A percentile compares a stretch with the other conserved stretches of the same genome.
phyloP scores from a whole-genome alignment of 2,329 filamentous ascomycete genomes.

The Cercospora beticola region DNA sequence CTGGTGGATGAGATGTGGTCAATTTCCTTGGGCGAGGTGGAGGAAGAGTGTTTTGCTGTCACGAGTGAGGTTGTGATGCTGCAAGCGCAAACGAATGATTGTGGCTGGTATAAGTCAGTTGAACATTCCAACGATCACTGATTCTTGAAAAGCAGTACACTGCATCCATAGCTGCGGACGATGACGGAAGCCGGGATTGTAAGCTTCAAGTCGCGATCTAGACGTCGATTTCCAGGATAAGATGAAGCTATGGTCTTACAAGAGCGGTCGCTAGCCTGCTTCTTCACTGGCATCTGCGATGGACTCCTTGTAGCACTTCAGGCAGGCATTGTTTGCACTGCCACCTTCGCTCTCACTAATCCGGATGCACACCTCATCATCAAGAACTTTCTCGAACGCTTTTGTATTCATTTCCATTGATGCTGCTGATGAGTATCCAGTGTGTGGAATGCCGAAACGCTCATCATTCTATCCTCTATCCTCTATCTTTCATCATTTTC shows the following conservation, averaged over 20 bases:
- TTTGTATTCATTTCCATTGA: not conserved
- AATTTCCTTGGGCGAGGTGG: not conserved
- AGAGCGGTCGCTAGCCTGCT: not conserved
- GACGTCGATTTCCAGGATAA: not conserved
- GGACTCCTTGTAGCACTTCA: not conserved
- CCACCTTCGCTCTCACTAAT: not conserved
- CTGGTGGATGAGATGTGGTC: not conserved
- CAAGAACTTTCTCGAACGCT: not conserved
- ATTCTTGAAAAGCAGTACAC: not conserved
- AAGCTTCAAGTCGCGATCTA: not conserved
- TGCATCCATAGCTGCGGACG: not conserved
- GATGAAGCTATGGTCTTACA: constrained; percentile 1
- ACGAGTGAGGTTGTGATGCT: not conserved
- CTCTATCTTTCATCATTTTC: constrained; percentile 6
- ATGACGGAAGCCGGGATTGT: not conserved
- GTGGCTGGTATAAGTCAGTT: not conserved
- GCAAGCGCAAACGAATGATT: not conserved
- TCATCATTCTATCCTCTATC: constrained; percentile 9
- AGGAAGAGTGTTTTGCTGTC: not conserved
- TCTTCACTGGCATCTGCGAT: not conserved
- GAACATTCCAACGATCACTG: not conserved
- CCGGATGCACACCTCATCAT: not conserved
- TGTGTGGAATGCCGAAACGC: not conserved
- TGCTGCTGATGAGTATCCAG: not conserved
- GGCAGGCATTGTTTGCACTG: not conserved